Conservation (phyloP, 129 eudicot genomes). For the Helianthus annuus region DNA sequence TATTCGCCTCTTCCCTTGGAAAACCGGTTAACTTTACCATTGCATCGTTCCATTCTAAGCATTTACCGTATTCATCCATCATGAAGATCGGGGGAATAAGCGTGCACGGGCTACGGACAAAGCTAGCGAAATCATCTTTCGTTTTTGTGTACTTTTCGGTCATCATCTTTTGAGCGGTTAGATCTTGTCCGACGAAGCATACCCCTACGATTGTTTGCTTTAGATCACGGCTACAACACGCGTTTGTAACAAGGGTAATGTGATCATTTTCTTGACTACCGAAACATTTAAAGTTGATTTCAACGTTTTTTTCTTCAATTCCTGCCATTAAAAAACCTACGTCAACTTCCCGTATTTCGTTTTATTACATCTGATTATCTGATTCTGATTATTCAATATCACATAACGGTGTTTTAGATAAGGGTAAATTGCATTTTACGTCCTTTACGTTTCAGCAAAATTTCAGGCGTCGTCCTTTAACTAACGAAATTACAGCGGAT, state of each 20-base stretch:
- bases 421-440: not conserved
- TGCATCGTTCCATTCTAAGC: slow-evolving; percentile 82
- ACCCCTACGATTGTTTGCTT: slow-evolving; percentile 58
- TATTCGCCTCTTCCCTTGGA: slow-evolving; percentile 55
- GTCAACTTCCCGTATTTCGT: not conserved
- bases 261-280: slow-evolving; percentile 50
- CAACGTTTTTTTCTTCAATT: slow-evolving; percentile 63
- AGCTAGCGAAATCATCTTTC: slow-evolving; percentile 72
- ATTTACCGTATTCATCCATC: slow-evolving; percentile 80
- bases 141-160: slow-evolving; percentile 56
- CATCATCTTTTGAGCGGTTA: slow-evolving; percentile 59
- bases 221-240: slow-evolving; percentile 82
- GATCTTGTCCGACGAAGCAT: slow-evolving; percentile 86
- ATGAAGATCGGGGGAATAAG: slow-evolving; percentile 85
- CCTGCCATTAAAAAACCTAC: slow-evolving; percentile 45
- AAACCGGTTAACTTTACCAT: slow-evolving; percentile 72
- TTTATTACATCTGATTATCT: not conserved
- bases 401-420: not conserved
- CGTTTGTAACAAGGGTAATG: slow-evolving; percentile 60
- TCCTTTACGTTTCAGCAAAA: too few relatives aligned
- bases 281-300: slow-evolving; percentile 59
- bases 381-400: not conserved
- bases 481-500: too few relatives aligned
- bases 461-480: too few relatives aligned
- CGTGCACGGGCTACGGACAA: slow-evolving; percentile 55